Evolutionary conservation across 768 basidiomycete genomes (phyloP), one percentile per base, ranked within the genome.

Genomic region (Amanita pseudoporphyria): DNA sequence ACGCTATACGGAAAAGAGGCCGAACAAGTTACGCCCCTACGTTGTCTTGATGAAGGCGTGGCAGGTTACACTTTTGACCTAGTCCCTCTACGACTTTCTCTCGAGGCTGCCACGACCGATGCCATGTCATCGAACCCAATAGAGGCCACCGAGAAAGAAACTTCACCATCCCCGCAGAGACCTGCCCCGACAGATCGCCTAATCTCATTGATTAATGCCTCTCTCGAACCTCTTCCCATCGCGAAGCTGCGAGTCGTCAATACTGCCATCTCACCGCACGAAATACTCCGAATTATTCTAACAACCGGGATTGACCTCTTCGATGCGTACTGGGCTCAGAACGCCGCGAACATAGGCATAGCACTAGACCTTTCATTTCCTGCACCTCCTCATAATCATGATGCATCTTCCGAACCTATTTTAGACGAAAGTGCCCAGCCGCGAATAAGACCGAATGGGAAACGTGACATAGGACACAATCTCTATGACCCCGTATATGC

Each of bases 331-430:
- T 93, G 85, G 82, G 87, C 79, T 0, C 77, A 82, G 52, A 63
- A 68, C 3, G 80, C 82, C 0, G 86, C 86, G 1, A 72, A 79
- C 45, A 54, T 78, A 2, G 91, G 91, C 10, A 66, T 92, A 13
- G 87, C 82, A 0, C 68, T 94, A 6, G 90, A 92, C 57, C 91
- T 93, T 60, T 59, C 57, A 3, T 92, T 94, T 60, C 89, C 87
- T 0, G 71, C 63, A 6, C 56, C 57, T n/a, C 9, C 6, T 0
- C 52, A 55, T 28, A 7, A 4, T 28, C 26, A 28, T 28, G 26
- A 7, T n/a, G n/a, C n/a, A n/a, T n/a, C n/a, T n/a, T n/a, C n/a
- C n/a, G 22, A 35, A 22, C 45, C n/a, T n/a, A 21, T 2, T 28
- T 13, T 28, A 14, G 19, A 32, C 33, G 47, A n/a, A 2, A 6